These are phyloP conservation scores for Pleurotus platypus DNA, from an alignment of 768 basidiomycete species.

Conservation along the genomic window DNA sequence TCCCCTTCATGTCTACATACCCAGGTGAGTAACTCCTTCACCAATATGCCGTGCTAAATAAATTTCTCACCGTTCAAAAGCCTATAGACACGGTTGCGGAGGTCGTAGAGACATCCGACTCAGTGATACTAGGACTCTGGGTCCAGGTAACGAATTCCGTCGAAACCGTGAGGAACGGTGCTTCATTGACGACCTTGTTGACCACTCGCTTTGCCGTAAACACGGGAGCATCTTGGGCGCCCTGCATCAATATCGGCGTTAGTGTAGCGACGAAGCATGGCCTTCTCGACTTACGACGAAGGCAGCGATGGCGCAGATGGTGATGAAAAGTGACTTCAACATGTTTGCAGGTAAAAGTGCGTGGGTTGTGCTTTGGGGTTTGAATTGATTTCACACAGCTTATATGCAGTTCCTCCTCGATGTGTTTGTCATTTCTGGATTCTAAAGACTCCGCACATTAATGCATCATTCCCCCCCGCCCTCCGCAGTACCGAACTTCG, in stretches of 20 bases:
- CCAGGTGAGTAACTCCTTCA: too few relatives aligned
- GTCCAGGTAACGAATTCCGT: background rate
- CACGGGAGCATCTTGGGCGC: background rate
- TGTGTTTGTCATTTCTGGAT: background rate
- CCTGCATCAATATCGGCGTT: background rate
- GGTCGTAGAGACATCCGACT: background rate
- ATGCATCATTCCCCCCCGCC: background rate
- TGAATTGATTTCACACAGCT: background rate
- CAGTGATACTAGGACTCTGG: conserved; percentile 1
- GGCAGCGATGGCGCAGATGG: background rate
- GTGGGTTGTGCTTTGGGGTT: background rate
- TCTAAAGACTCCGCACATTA: too few relatives aligned
- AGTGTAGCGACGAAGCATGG: background rate
- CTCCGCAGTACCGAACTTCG: background rate
- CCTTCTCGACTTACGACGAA: background rate
- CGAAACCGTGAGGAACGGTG: background rate
- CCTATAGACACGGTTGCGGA: too few relatives aligned
- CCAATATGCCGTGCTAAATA: too few relatives aligned
- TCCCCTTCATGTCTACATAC: too few relatives aligned
- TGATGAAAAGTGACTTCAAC: background rate
- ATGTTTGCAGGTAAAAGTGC: background rate
- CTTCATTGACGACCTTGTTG: background rate
- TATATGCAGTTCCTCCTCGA: background rate
- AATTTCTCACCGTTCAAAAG: too few relatives aligned
- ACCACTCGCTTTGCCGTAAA: conserved; percentile 1